phyloP scores from a whole-genome alignment of 1,284 basidiomycete species.

The Ceratobasidium sp. region DNA sequence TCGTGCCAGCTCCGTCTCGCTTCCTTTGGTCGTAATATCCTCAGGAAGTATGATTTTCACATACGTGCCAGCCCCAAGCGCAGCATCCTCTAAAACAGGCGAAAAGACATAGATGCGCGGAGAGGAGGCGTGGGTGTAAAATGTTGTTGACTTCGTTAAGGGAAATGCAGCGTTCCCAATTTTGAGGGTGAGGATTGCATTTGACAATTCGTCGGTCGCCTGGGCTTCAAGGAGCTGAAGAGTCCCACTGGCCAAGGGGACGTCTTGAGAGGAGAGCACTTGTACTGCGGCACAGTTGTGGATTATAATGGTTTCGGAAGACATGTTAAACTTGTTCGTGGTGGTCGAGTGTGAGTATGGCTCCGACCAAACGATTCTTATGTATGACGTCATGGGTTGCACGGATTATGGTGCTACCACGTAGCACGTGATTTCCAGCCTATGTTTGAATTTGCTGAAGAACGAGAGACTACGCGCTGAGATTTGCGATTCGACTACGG shows the following conservation, averaged over 20 bases:
- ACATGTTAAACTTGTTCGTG: too few species aligned
- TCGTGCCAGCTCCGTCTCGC: slow-evolving; percentile 14
- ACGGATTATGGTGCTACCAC: too few species aligned
- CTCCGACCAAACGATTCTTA: too few species aligned
- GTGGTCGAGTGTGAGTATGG: too few species aligned
- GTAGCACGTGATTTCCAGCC: too few species aligned
- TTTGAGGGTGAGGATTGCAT: slow-evolving; percentile 23
- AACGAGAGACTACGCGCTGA: too few species aligned
- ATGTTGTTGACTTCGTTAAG: slow-evolving; percentile 17
- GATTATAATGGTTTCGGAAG: too few species aligned
- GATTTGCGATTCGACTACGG: too few species aligned
- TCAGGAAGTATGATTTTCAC: slow-evolving; percentile 34
- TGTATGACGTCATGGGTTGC: too few species aligned
- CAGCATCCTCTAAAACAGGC: slow-evolving; percentile 17
- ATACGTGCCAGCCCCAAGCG: slow-evolving; percentile 30
- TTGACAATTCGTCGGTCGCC: not conserved
- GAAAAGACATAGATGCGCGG: slow-evolving; percentile 35
- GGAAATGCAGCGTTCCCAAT: slow-evolving; percentile 34
- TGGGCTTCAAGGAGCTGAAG: slow-evolving; percentile 13
- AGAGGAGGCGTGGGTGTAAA: slow-evolving; percentile 34
- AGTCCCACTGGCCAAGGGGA: slow-evolving; percentile 26
- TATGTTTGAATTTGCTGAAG: too few species aligned
- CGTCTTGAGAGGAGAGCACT: slow-evolving; percentile 21
- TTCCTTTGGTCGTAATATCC: slow-evolving; percentile 17
- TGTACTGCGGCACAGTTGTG: slow-evolving; percentile 28